A percentile compares a stretch with the other conserved stretches of the same genome.
These are phyloP conservation scores for Cyamopsis tetragonoloba DNA, from an alignment of 306 rosid species.

Conservation along the genomic window DNA sequence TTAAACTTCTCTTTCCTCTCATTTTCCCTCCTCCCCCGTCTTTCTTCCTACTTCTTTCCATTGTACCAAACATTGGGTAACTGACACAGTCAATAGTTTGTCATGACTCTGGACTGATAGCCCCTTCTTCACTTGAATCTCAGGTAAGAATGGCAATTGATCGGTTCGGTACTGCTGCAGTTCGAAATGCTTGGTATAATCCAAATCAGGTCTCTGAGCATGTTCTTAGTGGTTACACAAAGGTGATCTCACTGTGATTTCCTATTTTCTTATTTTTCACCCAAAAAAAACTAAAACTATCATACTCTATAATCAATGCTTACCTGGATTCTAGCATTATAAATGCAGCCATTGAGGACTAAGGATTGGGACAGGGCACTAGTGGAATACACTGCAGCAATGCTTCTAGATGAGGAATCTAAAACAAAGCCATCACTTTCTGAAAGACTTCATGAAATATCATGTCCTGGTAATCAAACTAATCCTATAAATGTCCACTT, in stretches of 20 bases:
- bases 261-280: background rate
- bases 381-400: conserved; percentile 76
- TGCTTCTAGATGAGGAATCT: conserved; percentile 64
- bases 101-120: conserved; percentile 24
- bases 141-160: conserved; percentile 74
- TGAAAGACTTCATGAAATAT: conserved; percentile 66
- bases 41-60: no score
- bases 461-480: conserved; percentile 73
- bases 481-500: conserved; percentile 16
- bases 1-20: no score
- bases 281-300: no score
- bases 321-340: conserved; percentile 27
- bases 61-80: no score
- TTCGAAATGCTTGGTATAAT: conserved; percentile 82
- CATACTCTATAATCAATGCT: conserved; percentile 25
- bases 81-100: background rate
- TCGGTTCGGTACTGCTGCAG: conserved; percentile 68
- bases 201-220: conserved; percentile 57
- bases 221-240: conserved; percentile 71
- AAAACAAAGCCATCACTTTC: conserved; percentile 57
- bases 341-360: conserved; percentile 77
- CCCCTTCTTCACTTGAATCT: conserved; percentile 11
- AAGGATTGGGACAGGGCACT: conserved; percentile 93
- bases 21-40: no score
- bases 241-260: conserved; percentile 41